Conservation (phyloP, 148 eudicot genomes). For the Fagopyrum tataricum region DNA sequence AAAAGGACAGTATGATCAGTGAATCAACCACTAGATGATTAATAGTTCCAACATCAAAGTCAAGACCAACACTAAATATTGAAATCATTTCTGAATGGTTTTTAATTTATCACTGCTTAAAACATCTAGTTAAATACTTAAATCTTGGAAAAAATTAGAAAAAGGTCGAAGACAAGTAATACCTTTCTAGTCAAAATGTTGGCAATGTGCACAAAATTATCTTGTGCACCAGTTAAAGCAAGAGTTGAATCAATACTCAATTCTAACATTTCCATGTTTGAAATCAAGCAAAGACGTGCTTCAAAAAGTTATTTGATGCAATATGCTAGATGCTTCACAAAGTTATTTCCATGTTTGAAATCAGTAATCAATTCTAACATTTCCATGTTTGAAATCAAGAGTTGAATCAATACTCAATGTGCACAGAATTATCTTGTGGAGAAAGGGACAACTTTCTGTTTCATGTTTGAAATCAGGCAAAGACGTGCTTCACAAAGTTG, state of each 20-base stretch:
- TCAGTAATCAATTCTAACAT: too few species aligned
- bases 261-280: too few species aligned
- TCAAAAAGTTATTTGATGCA: too few species aligned
- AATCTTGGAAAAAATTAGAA: neutral
- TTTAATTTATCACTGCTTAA: neutral
- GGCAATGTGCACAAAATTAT: constrained; percentile 70
- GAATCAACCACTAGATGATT: neutral
- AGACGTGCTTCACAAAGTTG: neutral
- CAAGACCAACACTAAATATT: neutral
- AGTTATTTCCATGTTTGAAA: too few species aligned
- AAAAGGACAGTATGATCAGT: neutral
- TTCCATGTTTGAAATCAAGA: too few species aligned
- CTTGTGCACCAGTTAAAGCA: constrained; percentile 79
- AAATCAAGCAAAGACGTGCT: too few species aligned
- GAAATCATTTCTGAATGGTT: neutral
- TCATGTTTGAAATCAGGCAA: neutral
- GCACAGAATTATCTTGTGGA: too few species aligned
- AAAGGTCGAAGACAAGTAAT: constrained; percentile 13
- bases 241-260: constrained; percentile 85
- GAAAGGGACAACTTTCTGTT: neutral
- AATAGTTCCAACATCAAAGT: neutral
- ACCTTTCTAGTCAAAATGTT: constrained; percentile 84
- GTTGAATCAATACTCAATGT: too few species aligned
- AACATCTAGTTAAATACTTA: neutral
- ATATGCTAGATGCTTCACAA: too few species aligned